Percentiles rank a stretch among this genome's conserved stretches.
Conservation (phyloP, 257 asterid species). For the Nicotiana noctiflora region DNA sequence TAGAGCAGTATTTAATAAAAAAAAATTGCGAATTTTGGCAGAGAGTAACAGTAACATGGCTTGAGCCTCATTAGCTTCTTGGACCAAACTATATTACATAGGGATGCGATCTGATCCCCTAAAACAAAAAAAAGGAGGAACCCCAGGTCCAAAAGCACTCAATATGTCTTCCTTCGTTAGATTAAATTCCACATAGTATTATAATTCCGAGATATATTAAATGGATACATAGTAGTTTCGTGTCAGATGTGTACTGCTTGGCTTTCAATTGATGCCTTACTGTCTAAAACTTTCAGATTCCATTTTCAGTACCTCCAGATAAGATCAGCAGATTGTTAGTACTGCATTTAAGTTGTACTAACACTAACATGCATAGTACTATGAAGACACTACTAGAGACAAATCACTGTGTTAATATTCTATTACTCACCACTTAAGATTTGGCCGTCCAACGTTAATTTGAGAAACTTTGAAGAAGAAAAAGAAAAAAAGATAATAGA, state of each 20-base stretch:
- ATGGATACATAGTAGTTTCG: neutral
- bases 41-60: neutral
- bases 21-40: neutral
- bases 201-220: neutral
- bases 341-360: neutral
- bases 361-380: neutral
- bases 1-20: neutral
- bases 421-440: too few species aligned
- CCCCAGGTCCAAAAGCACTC: neutral
- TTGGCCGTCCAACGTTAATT: too few species aligned
- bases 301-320: neutral
- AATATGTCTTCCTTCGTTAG: neutral
- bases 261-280: neutral
- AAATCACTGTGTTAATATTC: neutral
- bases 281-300: neutral
- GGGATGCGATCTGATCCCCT: neutral
- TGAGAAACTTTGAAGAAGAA: too few species aligned
- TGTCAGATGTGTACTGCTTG: neutral
- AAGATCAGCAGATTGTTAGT: constrained; percentile 5
- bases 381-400: constrained; percentile 16
- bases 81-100: neutral
- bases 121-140: too few species aligned
- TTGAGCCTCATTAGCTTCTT: neutral
- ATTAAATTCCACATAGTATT: neutral
- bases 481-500: too few species aligned